phyloP scores from a whole-genome alignment of 1,139 yeast genomes.

The Blastobotrys serpentis region DNA sequence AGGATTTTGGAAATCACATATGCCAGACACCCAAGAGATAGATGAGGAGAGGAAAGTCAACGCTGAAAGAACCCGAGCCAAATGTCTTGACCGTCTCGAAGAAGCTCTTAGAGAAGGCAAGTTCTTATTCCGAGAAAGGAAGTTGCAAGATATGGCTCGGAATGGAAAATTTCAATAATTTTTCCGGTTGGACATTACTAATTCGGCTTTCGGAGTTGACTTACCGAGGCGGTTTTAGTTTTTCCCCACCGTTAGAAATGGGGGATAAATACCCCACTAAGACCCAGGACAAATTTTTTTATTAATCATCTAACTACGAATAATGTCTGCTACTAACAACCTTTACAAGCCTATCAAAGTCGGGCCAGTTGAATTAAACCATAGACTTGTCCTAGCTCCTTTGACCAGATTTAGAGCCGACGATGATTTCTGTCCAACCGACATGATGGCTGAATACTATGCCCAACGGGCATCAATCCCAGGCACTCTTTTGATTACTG shows the following conservation, averaged over 20 bases:
- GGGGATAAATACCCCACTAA: background rate
- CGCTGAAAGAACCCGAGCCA: constrained; percentile 19
- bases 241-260: too few relatives aligned
- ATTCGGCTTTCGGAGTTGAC: background rate
- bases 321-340: constrained; percentile 24
- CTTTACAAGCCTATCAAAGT: constrained; percentile 33
- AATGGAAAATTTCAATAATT: too few relatives aligned
- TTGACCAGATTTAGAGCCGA: constrained; percentile 50
- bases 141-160: too few relatives aligned
- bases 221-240: too few relatives aligned
- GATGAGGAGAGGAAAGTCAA: constrained; percentile 26
- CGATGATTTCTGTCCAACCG: constrained; percentile 43
- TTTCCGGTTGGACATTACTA: background rate
- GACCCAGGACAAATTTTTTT: constrained; percentile 6
- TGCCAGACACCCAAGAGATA: constrained; percentile 35
- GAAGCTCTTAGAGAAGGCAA: constrained; percentile 27
- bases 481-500: constrained; percentile 50
- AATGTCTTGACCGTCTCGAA: constrained; percentile 23
- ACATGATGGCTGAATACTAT: constrained; percentile 51
- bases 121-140: constrained; percentile 30
- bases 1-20: constrained; percentile 37
- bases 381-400: constrained; percentile 54
- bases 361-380: constrained; percentile 31
- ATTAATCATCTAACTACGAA: background rate
- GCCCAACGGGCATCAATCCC: constrained; percentile 51